Conservation (phyloP, 2,329 filamentous ascomycete genomes). For the Pseudocercospora vitis region DNA sequence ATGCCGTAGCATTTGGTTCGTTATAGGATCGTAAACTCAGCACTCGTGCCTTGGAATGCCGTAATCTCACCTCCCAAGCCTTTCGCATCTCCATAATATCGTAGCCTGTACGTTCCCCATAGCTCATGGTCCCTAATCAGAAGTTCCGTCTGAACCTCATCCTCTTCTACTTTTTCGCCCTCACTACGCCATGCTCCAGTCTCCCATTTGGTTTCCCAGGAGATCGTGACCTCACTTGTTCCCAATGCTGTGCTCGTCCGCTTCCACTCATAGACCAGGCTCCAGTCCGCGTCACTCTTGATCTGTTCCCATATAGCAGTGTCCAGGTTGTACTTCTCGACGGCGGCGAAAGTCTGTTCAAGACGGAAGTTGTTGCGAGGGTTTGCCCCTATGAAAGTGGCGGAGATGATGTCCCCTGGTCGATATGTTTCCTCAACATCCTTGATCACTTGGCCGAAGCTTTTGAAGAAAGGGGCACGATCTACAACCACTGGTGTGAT, state of each 20-base stretch:
- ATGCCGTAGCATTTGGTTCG: too few relatives aligned
- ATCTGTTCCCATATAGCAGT: constrained; percentile 62
- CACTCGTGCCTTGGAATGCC: constrained; percentile 68
- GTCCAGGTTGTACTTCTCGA: constrained; percentile 62
- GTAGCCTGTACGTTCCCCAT: constrained; percentile 70
- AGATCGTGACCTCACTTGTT: constrained; percentile 73
- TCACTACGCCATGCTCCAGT: constrained; percentile 42
- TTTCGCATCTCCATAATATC: constrained; percentile 85
- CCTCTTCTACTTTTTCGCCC: not conserved
- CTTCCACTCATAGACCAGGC: constrained; percentile 76
- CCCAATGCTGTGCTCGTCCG: constrained; percentile 68
- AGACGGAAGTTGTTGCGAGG: constrained; percentile 83
- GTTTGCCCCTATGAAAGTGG: constrained; percentile 80
- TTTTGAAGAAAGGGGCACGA: constrained; percentile 61
- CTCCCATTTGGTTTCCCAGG: constrained; percentile 71
- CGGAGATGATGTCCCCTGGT: constrained; percentile 62
- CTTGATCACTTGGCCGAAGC: constrained; percentile 67
- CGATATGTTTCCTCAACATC: constrained; percentile 52
- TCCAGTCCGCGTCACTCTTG: constrained; percentile 78
- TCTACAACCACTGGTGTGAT: constrained; percentile 79
- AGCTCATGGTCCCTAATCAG: constrained; percentile 34
- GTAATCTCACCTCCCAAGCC: constrained; percentile 60
- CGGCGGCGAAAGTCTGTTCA: constrained; percentile 72
- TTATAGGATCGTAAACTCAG: constrained; percentile 49
- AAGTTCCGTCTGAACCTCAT: constrained; percentile 26